Base-by-base conservation (phyloP, 2,329 filamentous ascomycete species). In the Simplicillium aogashimaense region DNA sequence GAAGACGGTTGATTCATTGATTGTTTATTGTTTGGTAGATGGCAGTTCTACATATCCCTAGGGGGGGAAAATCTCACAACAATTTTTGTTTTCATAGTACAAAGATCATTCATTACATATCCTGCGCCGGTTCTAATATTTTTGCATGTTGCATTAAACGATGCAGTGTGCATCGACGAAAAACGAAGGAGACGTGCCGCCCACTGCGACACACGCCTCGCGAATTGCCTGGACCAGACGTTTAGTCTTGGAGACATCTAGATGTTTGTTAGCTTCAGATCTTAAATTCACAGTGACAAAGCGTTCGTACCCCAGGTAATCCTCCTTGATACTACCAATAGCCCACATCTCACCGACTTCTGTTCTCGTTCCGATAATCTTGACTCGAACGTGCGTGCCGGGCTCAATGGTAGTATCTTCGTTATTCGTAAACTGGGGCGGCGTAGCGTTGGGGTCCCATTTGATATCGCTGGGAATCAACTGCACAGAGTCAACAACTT, bases 261-360 rank as follows among this genome's bases (percentile, higher is more conserved):
- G 29, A 34, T 9, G 17, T 17, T 28, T 30, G 42, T 46, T 41
- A 47, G 42, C 14, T 25, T 29, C 43, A 43, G 13, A 33, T 12
- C 37, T 46, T 50, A 18, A 3, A 14, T 14, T 35, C 25, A 9
- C 33, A 29, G 16, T 14, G 29, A 25, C 1, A 16, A 17, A 16
- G 11, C 18, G 20, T 29, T 34, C 37, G 49, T 69, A 82, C 79
- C 79, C 79, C 32, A 83, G 70, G 54, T 81, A 83, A 55, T 83
- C 79, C 57, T 83, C 90, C 65, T 94, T 95, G 67, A 98, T 95
- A 51, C 87, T 97, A 45, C 89, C 92, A 60, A 98, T 94, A 30
- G 90, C 92, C 74, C 85, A 95, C 76, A 98, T 94, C 59, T 86
- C 83, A 46, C 86, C 87, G 38, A 97, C 86, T 60, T 97, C 92